A percentile compares a stretch with the other conserved stretches of the same genome.
Conservation (phyloP, 2,329 filamentous ascomycete species). For the Penicillium capsulatum region DNA sequence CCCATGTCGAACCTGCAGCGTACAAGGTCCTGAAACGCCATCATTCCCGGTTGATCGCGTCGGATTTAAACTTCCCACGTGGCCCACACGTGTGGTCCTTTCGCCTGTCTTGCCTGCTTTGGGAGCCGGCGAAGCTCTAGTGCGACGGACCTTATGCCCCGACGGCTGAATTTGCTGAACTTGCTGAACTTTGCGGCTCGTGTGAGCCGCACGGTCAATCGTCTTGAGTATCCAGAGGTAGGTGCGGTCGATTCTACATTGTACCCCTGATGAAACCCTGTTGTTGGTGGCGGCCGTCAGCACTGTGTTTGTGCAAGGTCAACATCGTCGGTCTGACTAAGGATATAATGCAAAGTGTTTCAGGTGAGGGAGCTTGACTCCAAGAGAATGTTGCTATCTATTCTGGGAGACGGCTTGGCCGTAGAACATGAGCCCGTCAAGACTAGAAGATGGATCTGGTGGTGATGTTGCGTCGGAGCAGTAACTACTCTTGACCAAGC, state of each 20-base stretch:
- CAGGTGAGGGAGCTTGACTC: neutral
- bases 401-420: neutral
- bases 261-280: neutral
- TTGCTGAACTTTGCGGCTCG: no score
- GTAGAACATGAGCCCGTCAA: no score
- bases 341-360: neutral
- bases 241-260: neutral
- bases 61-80: constrained; percentile 16
- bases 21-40: constrained; percentile 10
- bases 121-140: constrained; percentile 6
- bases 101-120: constrained; percentile 21
- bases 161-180: constrained; percentile 2
- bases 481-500: no score
- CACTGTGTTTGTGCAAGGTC: constrained; percentile 19
- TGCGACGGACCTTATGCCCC: constrained; percentile 14
- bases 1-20: constrained; percentile 2
- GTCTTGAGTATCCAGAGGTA: no score
- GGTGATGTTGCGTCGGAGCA: no score
- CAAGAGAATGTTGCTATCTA: no score
- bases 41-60: neutral
- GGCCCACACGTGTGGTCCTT: constrained; percentile 20
- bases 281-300: constrained; percentile 16
- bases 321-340: neutral
- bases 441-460: no score
- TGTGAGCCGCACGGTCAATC: no score